Percentiles rank a stretch among this genome's conserved stretches.
These are phyloP conservation scores for Epicoccum sorghinum DNA, from an alignment of 2,329 filamentous ascomycete species.

Conservation along the genomic window DNA sequence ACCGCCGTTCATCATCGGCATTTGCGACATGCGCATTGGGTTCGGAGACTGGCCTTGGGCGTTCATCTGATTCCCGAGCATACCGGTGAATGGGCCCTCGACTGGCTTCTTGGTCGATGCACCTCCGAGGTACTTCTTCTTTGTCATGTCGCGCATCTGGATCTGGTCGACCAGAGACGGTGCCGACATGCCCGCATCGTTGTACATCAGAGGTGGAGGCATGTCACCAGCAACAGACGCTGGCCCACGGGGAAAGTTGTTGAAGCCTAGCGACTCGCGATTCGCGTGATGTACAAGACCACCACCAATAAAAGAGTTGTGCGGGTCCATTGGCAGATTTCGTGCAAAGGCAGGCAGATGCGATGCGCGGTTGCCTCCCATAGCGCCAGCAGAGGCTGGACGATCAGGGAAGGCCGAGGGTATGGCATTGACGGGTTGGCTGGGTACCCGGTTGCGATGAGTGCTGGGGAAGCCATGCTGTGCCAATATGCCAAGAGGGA, in stretches of 20 bases:
- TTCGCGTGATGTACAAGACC: slow-evolving; percentile 41
- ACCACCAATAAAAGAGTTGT: slow-evolving; percentile 41
- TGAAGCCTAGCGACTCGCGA: slow-evolving; percentile 48
- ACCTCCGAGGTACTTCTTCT: slow-evolving; percentile 46
- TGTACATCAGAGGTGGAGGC: slow-evolving; percentile 34
- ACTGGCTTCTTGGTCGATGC: slow-evolving; percentile 40
- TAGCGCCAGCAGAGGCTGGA: slow-evolving; percentile 40
- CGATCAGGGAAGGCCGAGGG: slow-evolving; percentile 46
- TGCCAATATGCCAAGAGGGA: slow-evolving; percentile 47
- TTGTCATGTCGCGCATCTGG: slow-evolving; percentile 44
- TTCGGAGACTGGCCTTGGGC: slow-evolving; percentile 25
- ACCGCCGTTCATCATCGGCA: slow-evolving; percentile 30
- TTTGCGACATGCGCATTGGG: slow-evolving; percentile 33
- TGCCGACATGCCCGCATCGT: slow-evolving; percentile 37
- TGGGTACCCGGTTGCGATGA: slow-evolving; percentile 32
- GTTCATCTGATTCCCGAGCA: slow-evolving; percentile 44
- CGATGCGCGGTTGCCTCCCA: slow-evolving; percentile 28
- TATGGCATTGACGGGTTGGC: slow-evolving; percentile 37
- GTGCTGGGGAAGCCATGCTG: slow-evolving; percentile 46
- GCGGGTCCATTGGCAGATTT: slow-evolving; percentile 44
- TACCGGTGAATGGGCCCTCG: slow-evolving; percentile 43
- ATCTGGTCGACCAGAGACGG: slow-evolving; percentile 48
- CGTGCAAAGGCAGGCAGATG: slow-evolving; percentile 45
- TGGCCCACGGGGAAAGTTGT: slow-evolving; percentile 40
- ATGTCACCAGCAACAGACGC: slow-evolving; percentile 43